These are phyloP conservation scores for Paraphaeosphaeria sporulosa DNA, from an alignment of 2,329 filamentous ascomycete genomes.

Conservation along the genomic window DNA sequence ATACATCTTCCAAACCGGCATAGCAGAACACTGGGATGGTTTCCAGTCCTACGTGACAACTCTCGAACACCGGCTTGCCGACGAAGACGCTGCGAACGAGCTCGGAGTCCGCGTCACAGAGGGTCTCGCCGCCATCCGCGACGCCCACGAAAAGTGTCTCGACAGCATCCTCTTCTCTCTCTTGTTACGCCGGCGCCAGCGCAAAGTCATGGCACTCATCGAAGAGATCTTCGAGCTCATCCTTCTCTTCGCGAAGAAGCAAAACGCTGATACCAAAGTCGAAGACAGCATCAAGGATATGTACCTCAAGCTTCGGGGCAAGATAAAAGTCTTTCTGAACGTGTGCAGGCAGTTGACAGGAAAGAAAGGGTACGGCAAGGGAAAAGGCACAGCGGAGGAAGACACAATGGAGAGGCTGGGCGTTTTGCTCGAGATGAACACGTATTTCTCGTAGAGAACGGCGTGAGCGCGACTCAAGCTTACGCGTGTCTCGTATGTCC, in stretches of 20 bases:
- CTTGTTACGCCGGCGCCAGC: conserved; percentile 77
- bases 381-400: conserved; percentile 51
- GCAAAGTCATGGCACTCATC: conserved; percentile 73
- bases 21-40: conserved; percentile 74
- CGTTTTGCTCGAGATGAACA: conserved; percentile 73
- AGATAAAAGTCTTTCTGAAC: conserved; percentile 75
- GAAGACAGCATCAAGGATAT: conserved; percentile 54
- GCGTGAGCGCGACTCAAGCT: neutral
- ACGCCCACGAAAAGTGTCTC: conserved; percentile 75
- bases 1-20: conserved; percentile 82
- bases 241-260: conserved; percentile 65
- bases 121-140: conserved; percentile 72
- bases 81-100: conserved; percentile 52
- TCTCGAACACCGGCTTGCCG: conserved; percentile 66
- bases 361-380: conserved; percentile 58
- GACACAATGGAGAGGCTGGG: conserved; percentile 74
- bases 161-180: conserved; percentile 78
- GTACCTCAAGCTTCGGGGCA: conserved; percentile 73
- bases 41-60: conserved; percentile 72
- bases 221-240: conserved; percentile 79
- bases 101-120: conserved; percentile 57
- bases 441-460: conserved; percentile 61
- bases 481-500: conserved; percentile 1
- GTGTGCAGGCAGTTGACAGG: conserved; percentile 74
- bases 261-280: conserved; percentile 29